Base-by-base conservation (phyloP, 805 yeast genomes). In the Lachancea kluyveri region DNA sequence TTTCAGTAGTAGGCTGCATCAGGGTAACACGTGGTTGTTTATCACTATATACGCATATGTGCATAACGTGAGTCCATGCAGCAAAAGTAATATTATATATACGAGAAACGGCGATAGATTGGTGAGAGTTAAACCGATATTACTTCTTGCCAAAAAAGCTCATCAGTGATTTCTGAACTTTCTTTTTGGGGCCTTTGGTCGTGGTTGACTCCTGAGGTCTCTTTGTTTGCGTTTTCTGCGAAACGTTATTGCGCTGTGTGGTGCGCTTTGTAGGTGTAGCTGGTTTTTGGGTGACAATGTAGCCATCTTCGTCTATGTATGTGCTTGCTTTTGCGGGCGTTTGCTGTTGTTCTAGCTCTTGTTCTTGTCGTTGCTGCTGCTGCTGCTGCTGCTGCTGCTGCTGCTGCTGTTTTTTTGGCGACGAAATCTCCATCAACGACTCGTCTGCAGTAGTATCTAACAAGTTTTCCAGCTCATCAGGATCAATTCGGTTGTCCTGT, bases 381-480 rank as follows among this genome's bases (percentile, higher is more conserved):
- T 23, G 17, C 27, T 17, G 20, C 20, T 6, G 22, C 22, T 6
- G 6, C 12, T 22, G 21, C 17, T 7, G 26, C 21, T 21, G 26
- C 28, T 11, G 30, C 32, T 12, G 22, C 19, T n/a, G 33, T 36
- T 5, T 33, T n/a, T n/a, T n/a, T 19, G 9, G 28, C n/a, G 26
- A 19, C 3, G 33, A 26, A 6, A 45, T 34, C 21, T 40, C 52
- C 16, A 54, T 17, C 3, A 53, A 29, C 4, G 59, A 52, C 14
- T 52, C 61, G 18, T 56, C 59, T 1, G 49, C 53, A 2, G 61
- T 54, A 1, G 59, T 56, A 11, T 56, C 55, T 3, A 56, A 35
- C 14, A 56, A 33, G 6, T 50, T 52, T 32, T 50, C 58, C 17
- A 55, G 33, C 11, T 46, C 55, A 14, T 41, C 32, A 12, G 30